These are phyloP conservation scores for Vaccinium macrocarpon DNA, from an alignment of 148 eudicot genomes.

Conservation along the genomic window DNA sequence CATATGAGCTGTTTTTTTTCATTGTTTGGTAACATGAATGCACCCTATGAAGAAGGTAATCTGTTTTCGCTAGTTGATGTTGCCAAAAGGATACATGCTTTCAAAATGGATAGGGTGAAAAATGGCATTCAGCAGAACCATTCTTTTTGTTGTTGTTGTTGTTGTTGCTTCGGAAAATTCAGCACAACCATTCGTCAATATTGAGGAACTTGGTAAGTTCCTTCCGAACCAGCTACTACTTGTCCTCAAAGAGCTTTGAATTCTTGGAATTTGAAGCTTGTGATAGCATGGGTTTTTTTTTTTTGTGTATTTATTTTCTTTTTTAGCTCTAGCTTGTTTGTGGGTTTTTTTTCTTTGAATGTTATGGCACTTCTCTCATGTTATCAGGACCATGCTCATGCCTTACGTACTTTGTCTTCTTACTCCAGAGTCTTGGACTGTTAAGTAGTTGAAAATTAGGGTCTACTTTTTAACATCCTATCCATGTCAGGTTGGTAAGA, in stretches of 20 bases:
- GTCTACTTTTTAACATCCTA: background rate
- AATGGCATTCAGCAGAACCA: constrained; percentile 26
- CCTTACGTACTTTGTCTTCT: background rate
- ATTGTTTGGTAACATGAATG: too few relatives aligned
- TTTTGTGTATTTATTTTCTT: background rate
- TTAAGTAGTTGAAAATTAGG: background rate
- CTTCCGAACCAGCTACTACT: background rate
- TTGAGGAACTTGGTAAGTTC: constrained; percentile 54
- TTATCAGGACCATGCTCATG: background rate
- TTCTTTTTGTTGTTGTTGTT: too few relatives aligned
- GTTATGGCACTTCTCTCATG: background rate
- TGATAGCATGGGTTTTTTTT: too few relatives aligned
- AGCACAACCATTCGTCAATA: constrained; percentile 61
- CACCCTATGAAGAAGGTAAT: constrained; percentile 75
- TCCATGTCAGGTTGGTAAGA: background rate
- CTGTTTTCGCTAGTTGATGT: constrained; percentile 56
- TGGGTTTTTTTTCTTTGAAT: background rate
- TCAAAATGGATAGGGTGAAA: constrained; percentile 71
- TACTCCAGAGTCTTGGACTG: background rate
- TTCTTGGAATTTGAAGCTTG: background rate
- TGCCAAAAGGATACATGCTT: constrained; percentile 59
- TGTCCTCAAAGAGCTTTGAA: background rate
- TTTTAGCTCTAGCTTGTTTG: constrained; percentile 5
- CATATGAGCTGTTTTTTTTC: too few relatives aligned
- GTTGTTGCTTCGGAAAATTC: constrained; percentile 20